These are phyloP conservation scores for Solanum commersonii DNA, from an alignment of 257 asterid genomes.

Conservation along the genomic window DNA sequence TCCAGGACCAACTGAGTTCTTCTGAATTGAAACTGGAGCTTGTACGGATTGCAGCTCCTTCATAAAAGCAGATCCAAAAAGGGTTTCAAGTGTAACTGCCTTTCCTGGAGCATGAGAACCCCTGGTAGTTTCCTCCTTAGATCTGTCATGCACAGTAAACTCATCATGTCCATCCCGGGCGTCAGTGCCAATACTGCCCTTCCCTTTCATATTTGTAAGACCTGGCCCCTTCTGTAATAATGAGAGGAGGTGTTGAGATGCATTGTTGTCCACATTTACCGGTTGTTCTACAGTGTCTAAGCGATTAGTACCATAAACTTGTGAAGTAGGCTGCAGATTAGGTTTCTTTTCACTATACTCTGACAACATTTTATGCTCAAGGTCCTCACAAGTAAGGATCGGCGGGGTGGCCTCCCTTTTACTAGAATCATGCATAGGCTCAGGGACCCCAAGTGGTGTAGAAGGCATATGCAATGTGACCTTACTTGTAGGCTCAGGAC, in stretches of 20 bases:
- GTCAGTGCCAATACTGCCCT: conserved; percentile 11
- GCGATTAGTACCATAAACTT: conserved; percentile 16
- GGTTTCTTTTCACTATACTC: conserved; percentile 43
- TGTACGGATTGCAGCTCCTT: conserved; percentile 65
- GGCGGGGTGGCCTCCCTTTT: conserved; percentile 33
- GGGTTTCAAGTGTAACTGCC: conserved; percentile 63
- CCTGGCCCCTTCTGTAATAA: conserved; percentile 55
- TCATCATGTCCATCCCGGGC: conserved; percentile 13
- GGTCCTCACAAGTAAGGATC: conserved; percentile 85
- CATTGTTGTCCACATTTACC: conserved; percentile 29
- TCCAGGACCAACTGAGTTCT: conserved; percentile 36
- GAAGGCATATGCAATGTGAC: not conserved
- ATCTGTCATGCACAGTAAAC: not conserved
- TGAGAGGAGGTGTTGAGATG: conserved; percentile 73
- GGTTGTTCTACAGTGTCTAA: conserved; percentile 24
- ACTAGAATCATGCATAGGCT: conserved; percentile 12
- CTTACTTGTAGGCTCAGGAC: not conserved
- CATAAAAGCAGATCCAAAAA: conserved; percentile 90
- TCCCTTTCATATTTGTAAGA: conserved; percentile 1
- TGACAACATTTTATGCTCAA: conserved; percentile 72
- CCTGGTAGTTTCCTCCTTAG: conserved; percentile 4
- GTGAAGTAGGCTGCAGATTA: conserved; percentile 14
- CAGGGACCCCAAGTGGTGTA: not conserved
- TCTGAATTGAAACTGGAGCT: conserved; percentile 74
- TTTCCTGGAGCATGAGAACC: conserved; percentile 24